Percentiles rank a stretch among this genome's conserved stretches.
phyloP scores from a whole-genome alignment of 805 yeast genomes.

The Ogataea philodendri region DNA sequence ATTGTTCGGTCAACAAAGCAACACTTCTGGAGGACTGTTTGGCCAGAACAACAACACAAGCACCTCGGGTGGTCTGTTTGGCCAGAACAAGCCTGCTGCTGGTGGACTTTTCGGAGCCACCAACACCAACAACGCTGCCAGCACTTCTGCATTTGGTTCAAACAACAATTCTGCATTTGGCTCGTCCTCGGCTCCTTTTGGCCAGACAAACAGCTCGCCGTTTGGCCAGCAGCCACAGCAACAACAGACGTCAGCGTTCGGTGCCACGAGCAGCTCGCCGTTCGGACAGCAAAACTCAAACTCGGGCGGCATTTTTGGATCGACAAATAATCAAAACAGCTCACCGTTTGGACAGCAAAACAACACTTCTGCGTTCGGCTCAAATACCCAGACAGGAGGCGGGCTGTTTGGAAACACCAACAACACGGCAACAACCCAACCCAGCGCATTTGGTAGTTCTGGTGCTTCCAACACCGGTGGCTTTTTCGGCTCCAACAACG shows the following conservation, averaged over 20 bases:
- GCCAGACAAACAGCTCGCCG: constrained; percentile 20
- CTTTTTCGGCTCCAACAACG: constrained; percentile 19
- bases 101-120: constrained; percentile 27
- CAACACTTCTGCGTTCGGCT: constrained; percentile 38
- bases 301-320: constrained; percentile 31
- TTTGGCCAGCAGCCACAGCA: constrained; percentile 27
- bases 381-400: constrained; percentile 24
- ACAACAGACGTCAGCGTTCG: constrained; percentile 25
- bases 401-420: constrained; percentile 24
- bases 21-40: constrained; percentile 34
- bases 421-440: constrained; percentile 31
- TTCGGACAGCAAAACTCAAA: constrained; percentile 29
- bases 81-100: constrained; percentile 30
- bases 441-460: constrained; percentile 24
- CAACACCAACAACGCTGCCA: constrained; percentile 9
- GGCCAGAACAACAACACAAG: constrained; percentile 35
- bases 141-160: constrained; percentile 28
- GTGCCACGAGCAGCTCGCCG: constrained; percentile 21
- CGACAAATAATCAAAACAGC: constrained; percentile 15
- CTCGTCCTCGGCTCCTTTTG: constrained; percentile 28
- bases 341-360: constrained; percentile 25
- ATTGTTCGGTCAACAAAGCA: constrained; percentile 42
- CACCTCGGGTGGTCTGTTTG: constrained; percentile 17
- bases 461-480: constrained; percentile 10
- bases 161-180: constrained; percentile 30